Evolutionary conservation across 129 eudicot species (phyloP).

Genomic region (Mikania micrantha): DNA sequence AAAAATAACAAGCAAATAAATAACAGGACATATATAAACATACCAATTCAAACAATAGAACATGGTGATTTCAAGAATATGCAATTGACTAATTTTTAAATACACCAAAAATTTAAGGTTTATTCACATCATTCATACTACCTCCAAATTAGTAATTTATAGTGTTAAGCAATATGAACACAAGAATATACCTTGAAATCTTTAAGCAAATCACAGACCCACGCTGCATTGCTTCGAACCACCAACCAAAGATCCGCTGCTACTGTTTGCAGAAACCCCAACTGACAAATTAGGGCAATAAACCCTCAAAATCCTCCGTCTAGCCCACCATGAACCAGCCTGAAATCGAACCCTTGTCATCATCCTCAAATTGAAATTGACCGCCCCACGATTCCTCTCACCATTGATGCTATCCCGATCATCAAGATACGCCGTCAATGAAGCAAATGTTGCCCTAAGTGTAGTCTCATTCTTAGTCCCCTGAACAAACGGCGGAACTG

Average conservation of each 20-base stretch:
- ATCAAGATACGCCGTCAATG: constrained; percentile 33
- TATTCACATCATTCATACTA: constrained; percentile 6
- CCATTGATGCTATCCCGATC: constrained; percentile 24
- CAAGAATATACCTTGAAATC: not conserved
- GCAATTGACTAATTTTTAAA: not conserved
- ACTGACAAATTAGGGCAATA: constrained; percentile 45
- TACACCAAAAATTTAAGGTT: not conserved
- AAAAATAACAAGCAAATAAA: not conserved
- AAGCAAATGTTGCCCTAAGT: constrained; percentile 43
- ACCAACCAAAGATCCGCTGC: constrained; percentile 39
- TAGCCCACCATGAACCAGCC: constrained; percentile 77
- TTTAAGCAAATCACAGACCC: constrained; percentile 20
- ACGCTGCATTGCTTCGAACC: constrained; percentile 49
- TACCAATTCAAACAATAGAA: not conserved
- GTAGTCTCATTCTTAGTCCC: constrained; percentile 39
- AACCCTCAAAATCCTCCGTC: constrained; percentile 55
- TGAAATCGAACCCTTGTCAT: constrained; percentile 52
- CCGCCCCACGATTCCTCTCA: constrained; percentile 41
- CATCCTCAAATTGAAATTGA: constrained; percentile 48
- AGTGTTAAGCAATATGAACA: not conserved
- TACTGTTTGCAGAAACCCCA: constrained; percentile 19
- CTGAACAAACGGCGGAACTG: constrained; percentile 63
- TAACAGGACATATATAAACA: not conserved
- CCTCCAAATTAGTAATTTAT: not conserved
- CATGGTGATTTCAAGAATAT: not conserved